Evolutionary conservation across 2,329 filamentous ascomycete species (phyloP).

Genomic region (Hypoxylon sp.): DNA sequence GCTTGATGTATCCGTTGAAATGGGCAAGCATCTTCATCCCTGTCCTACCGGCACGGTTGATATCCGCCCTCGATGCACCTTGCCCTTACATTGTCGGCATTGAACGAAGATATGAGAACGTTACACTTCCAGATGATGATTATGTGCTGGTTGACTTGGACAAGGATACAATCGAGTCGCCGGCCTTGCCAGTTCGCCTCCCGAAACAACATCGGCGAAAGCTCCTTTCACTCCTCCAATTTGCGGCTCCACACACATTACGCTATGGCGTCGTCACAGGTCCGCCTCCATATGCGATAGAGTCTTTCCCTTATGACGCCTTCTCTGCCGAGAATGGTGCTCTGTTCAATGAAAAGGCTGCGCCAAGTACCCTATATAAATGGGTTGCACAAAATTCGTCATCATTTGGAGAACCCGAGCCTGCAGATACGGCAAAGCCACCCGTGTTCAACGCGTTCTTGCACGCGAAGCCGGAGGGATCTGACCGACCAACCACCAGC

Average conservation of each 20-base stretch:
- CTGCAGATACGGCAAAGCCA: constrained; percentile 65
- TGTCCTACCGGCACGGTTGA: constrained; percentile 85
- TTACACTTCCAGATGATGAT: constrained; percentile 92
- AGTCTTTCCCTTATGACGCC: constrained; percentile 90
- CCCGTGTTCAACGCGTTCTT: constrained; percentile 94
- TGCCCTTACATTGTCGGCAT: constrained; percentile 98
- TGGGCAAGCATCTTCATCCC: constrained; percentile 97
- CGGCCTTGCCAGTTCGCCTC: constrained; percentile 80
- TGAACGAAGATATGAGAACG: constrained; percentile 88
- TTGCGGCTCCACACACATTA: constrained; percentile 90
- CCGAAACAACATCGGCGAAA: constrained; percentile 93
- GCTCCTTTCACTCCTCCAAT: constrained; percentile 86
- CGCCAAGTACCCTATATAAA: constrained; percentile 81
- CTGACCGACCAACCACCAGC: constrained; percentile 84
- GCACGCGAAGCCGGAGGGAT: constrained; percentile 77
- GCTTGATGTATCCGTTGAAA: constrained; percentile 88
- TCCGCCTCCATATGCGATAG: constrained; percentile 91
- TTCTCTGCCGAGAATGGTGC: constrained; percentile 89
- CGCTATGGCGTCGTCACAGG: constrained; percentile 89
- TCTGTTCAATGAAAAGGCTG: constrained; percentile 80
- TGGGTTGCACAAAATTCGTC: constrained; percentile 92
- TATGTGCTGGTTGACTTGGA: constrained; percentile 96
- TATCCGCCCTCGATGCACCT: constrained; percentile 92
- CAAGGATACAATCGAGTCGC: constrained; percentile 89
- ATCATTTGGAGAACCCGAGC: constrained; percentile 80